Evolutionary conservation across 352 stramenopile species (phyloP), one percentile per base, ranked within the genome.

Genomic region (Saprolegnia diclina): DNA sequence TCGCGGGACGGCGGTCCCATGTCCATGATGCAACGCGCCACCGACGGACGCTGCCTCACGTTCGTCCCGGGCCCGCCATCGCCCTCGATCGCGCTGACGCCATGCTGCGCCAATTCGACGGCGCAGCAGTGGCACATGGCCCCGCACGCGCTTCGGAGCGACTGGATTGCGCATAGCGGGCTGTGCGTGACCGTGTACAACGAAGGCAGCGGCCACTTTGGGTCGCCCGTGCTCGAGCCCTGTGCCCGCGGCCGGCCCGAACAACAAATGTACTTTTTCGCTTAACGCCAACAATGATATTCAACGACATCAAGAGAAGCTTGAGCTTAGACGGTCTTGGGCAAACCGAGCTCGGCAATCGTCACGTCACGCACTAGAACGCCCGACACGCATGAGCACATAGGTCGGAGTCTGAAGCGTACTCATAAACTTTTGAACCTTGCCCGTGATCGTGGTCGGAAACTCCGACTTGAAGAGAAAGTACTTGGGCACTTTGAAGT

Each of bases 371-470:
- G 57, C 45, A 62, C 63, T 46, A 69, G n/a, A 6, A 42, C n/a
- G 16, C 29, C 45, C 38, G 16, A 42, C 35, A 35, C 24, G 29
- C 22, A 64, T 35, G 21, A 40, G 5, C 5, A 45, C 21, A 35
- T 22, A 4, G 24, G 40, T 42, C 21, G n/a, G 14, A 50, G 26
- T n/a, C n/a, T n/a, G n/a, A n/a, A n/a, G n/a, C 63, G 38, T 59
- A 69, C 63, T 64, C 57, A 64, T 62, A 48, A 74, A 76, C 48
- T 76, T 76, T 24, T 72, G 72, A 13, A 76, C 48, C 53, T 76
- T 76, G 46, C 72, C 72, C 42, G 72, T 76, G 52, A 76, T 71
- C 5, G 72, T 76, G 5, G 56, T 72, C 22, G 66, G 66, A 38
- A 72, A 72, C 14, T 67, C 55, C 18, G 45, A 18, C 66, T 71